Conservation (phyloP, 2,329 filamentous ascomycete genomes). For the Colletotrichum tanaceti region DNA sequence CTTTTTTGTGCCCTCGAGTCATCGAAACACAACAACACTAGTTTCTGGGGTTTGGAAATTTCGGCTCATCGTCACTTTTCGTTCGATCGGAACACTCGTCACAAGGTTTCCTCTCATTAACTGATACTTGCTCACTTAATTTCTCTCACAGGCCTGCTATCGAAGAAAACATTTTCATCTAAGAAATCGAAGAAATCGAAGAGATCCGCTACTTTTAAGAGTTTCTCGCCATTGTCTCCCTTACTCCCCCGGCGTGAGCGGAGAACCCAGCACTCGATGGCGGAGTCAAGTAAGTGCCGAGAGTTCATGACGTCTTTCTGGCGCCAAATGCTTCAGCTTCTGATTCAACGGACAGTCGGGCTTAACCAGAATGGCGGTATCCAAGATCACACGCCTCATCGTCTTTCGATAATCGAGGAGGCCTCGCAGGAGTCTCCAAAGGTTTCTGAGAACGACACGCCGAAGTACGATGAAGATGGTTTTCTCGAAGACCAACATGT, state of each 20-base stretch:
- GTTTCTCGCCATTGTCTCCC: not conserved
- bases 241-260: not conserved
- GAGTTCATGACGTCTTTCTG: not conserved
- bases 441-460: not conserved
- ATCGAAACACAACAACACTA: too few species aligned
- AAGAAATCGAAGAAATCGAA: not conserved
- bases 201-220: not conserved
- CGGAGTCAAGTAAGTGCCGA: slow-evolving; percentile 13
- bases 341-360: not conserved
- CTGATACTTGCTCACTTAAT: not conserved
- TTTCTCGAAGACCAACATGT: not conserved
- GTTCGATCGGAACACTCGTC: not conserved
- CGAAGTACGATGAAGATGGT: not conserved
- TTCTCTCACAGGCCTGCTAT: not conserved
- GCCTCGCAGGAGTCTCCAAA: slow-evolving; percentile 18
- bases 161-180: not conserved
- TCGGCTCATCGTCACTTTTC: not conserved
- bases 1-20: not conserved
- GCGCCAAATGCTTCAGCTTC: not conserved
- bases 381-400: slow-evolving; percentile 30
- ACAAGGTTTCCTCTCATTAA: too few species aligned
- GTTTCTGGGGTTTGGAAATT: too few species aligned
- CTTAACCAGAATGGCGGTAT: not conserved
- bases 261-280: slow-evolving; percentile 5
- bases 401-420: slow-evolving; percentile 38